These are phyloP conservation scores for Tephrocybe sp. DNA, from an alignment of 768 basidiomycete species.

Conservation along the genomic window DNA sequence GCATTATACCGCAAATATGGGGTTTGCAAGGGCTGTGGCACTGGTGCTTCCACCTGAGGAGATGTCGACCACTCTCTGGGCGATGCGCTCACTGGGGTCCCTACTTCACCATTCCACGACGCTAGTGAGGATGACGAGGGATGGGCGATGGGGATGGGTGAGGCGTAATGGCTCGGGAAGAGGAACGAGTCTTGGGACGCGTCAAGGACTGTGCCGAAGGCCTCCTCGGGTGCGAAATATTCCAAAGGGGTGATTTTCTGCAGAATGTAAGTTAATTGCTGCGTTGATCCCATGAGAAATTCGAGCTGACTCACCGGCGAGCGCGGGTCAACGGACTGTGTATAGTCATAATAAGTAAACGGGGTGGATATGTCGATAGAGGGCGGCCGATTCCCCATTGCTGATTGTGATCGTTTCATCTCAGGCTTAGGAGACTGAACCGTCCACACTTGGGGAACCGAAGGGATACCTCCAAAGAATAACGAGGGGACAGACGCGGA, in stretches of 20 bases:
- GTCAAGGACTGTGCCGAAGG: slow-evolving; percentile 13
- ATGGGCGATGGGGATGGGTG: slow-evolving; percentile 13
- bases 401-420: slow-evolving; percentile 20
- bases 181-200: slow-evolving; percentile 9
- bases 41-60: not conserved
- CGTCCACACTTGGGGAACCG: slow-evolving; percentile 6
- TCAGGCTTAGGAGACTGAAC: slow-evolving; percentile 6
- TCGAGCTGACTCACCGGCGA: too few species aligned
- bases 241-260: slow-evolving; percentile 7
- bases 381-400: slow-evolving; percentile 10
- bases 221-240: slow-evolving; percentile 10
- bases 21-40: not conserved
- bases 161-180: slow-evolving; percentile 11
- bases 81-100: slow-evolving; percentile 7
- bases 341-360: too few species aligned
- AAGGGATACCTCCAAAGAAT: slow-evolving; percentile 4
- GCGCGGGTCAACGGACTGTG: too few species aligned
- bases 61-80: slow-evolving; percentile 14
- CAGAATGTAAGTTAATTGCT: too few species aligned
- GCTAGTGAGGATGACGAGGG: slow-evolving; percentile 37
- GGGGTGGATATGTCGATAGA: too few species aligned
- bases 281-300: too few species aligned
- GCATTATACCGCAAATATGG: not conserved
- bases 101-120: slow-evolving; percentile 35
- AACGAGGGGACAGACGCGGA: slow-evolving; percentile 32